Evolutionary conservation across 1,284 basidiomycete species (phyloP), one percentile per base, ranked within the genome.

Genomic region (Moniliophthora roreri): DNA sequence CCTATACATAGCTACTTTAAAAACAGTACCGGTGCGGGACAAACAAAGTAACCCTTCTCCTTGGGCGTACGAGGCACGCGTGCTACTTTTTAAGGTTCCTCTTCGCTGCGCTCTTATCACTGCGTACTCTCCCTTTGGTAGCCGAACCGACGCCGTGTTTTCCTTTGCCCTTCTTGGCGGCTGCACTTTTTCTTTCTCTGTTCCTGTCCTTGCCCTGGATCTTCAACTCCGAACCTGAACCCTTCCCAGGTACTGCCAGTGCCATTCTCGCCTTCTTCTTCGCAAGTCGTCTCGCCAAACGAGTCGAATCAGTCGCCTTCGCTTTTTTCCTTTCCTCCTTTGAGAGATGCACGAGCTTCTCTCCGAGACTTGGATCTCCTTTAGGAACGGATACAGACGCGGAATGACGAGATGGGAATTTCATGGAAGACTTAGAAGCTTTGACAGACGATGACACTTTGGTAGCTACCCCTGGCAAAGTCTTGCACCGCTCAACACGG

Each of bases 401-500:
- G 21, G 56, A 40, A 15, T 47, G 13, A 35, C 48, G 57, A 11
- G 56, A 10, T n/a, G n/a, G n/a, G n/a, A n/a, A n/a, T 6, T 48
- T 23, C 39, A 47, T 48, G 24, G 57, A 21, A 28, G 36, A 23
- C 15, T 46, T 46, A 11, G 52, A 21, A 21, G 52, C 21, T 50
- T 47, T 49, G 18, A 15, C 40, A 38, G 35, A 50, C 7, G 40
- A 41, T 21, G 51, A 48, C 16, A 51, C 38, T 45, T 51, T 51
- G 11, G 61, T 53, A 18, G 66, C 64, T 35, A 36, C 69, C 50
- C 76, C 76, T 1, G 78, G 72, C 10, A 78, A 57, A 2, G 76
- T 84, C 68, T 91, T 95, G 76, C 91, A 95, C 41, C 87, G 79
- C 66, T 95, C 90, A 8, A 96, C 84, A 15, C 94, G 87, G 2